Conservation (phyloP, 2,329 filamentous ascomycete genomes). For the Fusarium nodosum region DNA sequence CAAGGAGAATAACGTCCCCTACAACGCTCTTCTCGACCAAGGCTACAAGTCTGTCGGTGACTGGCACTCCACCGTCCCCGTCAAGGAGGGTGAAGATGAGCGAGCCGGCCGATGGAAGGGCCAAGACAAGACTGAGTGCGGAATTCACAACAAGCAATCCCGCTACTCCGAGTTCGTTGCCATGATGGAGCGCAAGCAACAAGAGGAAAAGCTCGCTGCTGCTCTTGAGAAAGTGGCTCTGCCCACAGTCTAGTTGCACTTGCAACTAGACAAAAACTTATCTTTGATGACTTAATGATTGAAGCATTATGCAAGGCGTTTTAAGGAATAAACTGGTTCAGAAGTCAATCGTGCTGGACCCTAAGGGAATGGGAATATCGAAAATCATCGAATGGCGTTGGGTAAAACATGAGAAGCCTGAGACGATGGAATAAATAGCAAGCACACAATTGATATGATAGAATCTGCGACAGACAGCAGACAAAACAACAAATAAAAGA, state of each 20-base stretch:
- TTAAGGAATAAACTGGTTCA: constrained; percentile 36
- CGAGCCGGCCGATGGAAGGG: constrained; percentile 97
- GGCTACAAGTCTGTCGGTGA: constrained; percentile 99
- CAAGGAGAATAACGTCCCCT: constrained; percentile 87
- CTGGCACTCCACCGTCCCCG: constrained; percentile 96
- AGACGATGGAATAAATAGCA: constrained; percentile 32
- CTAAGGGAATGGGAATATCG: constrained; percentile 25
- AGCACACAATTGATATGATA: constrained; percentile 29
- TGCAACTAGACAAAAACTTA: constrained; percentile 29
- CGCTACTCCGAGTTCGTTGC: constrained; percentile 88
- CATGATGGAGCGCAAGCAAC: constrained; percentile 77
- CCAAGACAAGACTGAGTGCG: constrained; percentile 94
- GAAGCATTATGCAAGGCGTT: constrained; percentile 50
- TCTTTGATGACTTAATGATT: constrained; percentile 50
- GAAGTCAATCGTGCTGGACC: constrained; percentile 22
- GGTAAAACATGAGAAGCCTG: constrained; percentile 30
- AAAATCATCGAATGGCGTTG: constrained; percentile 45
- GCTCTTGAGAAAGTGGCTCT: constrained; percentile 49
- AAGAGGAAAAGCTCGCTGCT: constrained; percentile 60
- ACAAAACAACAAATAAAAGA: constrained; percentile 31
- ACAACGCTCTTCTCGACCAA: constrained; percentile 89
- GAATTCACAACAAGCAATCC: constrained; percentile 97
- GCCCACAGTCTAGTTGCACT: constrained; percentile 49
- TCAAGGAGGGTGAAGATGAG: constrained; percentile 93
- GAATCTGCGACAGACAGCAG: constrained; percentile 30